A percentile compares a stretch with the other conserved stretches of the same genome.
phyloP scores from a whole-genome alignment of 1,284 basidiomycete species.

The Stygiomarasmius scandens region DNA sequence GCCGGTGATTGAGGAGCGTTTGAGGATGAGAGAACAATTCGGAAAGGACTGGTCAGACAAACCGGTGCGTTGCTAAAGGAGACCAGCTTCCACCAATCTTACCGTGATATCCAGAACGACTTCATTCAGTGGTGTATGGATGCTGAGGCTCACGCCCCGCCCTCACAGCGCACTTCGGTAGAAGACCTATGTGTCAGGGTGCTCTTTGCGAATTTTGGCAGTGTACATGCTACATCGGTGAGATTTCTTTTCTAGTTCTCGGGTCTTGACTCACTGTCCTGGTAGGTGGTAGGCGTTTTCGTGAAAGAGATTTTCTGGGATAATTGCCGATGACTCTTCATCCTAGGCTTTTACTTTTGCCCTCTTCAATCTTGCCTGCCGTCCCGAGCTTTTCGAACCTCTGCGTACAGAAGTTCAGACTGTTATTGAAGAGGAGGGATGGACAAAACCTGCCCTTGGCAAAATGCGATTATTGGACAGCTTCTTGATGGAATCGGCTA shows the following conservation, averaged over 20 bases:
- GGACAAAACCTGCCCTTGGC: conserved; percentile 34
- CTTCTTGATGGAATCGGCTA: conserved; percentile 14
- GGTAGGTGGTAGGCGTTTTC: conserved; percentile 5
- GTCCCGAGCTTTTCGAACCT: conserved; percentile 34
- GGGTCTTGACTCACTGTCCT: neutral
- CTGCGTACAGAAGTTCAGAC: conserved; percentile 45
- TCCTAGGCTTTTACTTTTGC: conserved; percentile 28
- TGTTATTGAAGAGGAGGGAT: conserved; percentile 37
- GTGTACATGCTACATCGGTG: conserved; percentile 34
- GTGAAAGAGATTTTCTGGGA: too few relatives aligned
- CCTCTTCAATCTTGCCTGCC: conserved; percentile 27
- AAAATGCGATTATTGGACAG: conserved; percentile 17
- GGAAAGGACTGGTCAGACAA: conserved; percentile 15
- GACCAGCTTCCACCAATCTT: neutral
- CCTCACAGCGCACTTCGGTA: conserved; percentile 10
- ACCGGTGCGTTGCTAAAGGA: conserved; percentile 2
- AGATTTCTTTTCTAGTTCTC: neutral
- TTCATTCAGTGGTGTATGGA: conserved; percentile 25
- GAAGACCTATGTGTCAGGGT: conserved; percentile 23
- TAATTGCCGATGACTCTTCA: neutral
- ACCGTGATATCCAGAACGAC: conserved; percentile 24
- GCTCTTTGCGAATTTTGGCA: conserved; percentile 31
- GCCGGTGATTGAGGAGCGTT: conserved; percentile 6
- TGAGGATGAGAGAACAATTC: conserved; percentile 7
- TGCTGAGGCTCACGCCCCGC: conserved; percentile 21